Conservation (phyloP, 176 grass and related monocot species). For the Oryza glumipatula region DNA sequence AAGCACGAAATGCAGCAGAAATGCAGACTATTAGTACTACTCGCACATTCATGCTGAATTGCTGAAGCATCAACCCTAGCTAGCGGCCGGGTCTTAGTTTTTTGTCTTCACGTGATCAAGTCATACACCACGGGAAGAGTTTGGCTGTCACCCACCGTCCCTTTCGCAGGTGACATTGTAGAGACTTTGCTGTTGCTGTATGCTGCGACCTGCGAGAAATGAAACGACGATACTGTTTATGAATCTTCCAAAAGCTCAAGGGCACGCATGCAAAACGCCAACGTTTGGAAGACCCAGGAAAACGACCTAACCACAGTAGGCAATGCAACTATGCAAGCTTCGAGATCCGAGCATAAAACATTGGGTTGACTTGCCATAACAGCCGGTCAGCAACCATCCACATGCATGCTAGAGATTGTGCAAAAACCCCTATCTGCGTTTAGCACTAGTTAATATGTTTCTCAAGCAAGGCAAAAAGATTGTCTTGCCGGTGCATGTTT, state of each 20-base stretch:
- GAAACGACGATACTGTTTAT: too few relatives aligned
- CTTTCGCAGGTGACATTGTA: not conserved
- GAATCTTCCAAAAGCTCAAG: not conserved
- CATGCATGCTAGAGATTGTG: not conserved
- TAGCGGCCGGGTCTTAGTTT: not conserved
- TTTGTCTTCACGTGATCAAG: not conserved
- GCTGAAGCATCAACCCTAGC: not conserved
- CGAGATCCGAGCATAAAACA: slow-evolving; percentile 36
- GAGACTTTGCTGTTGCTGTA: not conserved
- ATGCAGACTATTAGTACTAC: not conserved
- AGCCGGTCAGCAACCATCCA: not conserved
- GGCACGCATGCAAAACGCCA: slow-evolving; percentile 1
- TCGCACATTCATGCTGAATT: not conserved
- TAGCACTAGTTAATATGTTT: not conserved
- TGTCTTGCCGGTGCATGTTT: not conserved
- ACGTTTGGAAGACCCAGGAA: not conserved
- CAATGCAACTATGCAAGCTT: not conserved
- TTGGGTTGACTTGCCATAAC: slow-evolving; percentile 32
- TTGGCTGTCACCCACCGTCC: not conserved
- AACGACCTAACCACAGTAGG: slow-evolving; percentile 19
- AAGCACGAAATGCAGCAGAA: not conserved
- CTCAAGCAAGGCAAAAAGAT: not conserved
- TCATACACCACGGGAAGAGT: not conserved
- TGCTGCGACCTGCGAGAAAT: too few relatives aligned
- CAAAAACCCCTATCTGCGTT: not conserved